Evolutionary conservation across 2,329 filamentous ascomycete genomes (phyloP).

Genomic region (Fusarium ambrosium): DNA sequence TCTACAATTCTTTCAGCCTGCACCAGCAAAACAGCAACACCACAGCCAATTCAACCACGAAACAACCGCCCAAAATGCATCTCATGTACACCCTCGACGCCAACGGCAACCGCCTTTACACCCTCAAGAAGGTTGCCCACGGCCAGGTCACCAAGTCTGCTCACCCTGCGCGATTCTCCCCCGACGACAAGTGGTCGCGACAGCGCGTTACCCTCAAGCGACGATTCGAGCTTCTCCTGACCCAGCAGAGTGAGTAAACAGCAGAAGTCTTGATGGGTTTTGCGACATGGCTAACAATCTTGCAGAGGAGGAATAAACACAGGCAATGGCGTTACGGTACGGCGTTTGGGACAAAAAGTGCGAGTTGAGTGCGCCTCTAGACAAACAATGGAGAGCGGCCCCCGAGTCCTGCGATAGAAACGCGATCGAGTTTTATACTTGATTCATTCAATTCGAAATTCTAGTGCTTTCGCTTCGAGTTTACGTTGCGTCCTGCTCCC

Average conservation of each 20-base stretch:
- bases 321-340: constrained; percentile 38
- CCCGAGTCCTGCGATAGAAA: not conserved
- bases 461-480: constrained; percentile 76
- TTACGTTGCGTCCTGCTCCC: constrained; percentile 88
- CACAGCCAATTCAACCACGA: not conserved
- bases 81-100: constrained; percentile 86
- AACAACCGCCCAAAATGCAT: constrained; percentile 62
- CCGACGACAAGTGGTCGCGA: constrained; percentile 98
- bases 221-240: constrained; percentile 89
- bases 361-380: constrained; percentile 5
- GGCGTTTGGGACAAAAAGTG: constrained; percentile 32
- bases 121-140: constrained; percentile 88
- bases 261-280: too few species aligned
- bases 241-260: constrained; percentile 73
- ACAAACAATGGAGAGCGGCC: constrained; percentile 2
- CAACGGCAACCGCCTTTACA: constrained; percentile 91
- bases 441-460: constrained; percentile 25
- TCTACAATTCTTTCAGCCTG: constrained; percentile 16
- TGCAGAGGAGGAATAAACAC: constrained; percentile 42
- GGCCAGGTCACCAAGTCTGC: constrained; percentile 95
- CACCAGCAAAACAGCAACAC: constrained; percentile 22
- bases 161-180: constrained; percentile 95
- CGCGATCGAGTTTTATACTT: constrained; percentile 1
- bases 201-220: constrained; percentile 96
- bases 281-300: constrained; percentile 11